Conservation (phyloP, 23 red algal species). For the Porphyridium purpureum region DNA sequence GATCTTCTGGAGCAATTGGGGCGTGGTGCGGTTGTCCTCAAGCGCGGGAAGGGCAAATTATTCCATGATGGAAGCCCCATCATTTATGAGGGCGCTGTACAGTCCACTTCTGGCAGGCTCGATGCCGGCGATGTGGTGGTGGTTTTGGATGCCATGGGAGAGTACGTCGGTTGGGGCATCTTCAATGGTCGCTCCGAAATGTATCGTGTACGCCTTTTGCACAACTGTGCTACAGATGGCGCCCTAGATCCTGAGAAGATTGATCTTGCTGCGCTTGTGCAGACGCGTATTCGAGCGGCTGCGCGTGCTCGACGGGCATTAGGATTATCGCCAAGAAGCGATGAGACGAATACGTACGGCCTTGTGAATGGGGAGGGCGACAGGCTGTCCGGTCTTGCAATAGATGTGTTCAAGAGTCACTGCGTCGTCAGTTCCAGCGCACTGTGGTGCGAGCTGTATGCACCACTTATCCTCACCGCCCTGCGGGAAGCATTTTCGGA, state of each 20-base stretch:
- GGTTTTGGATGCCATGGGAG: neutral
- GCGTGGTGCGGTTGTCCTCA: constrained; percentile 12
- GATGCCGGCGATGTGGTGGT: constrained; percentile 1
- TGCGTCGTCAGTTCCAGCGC: constrained; percentile 12
- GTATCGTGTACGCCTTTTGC: constrained; percentile 39
- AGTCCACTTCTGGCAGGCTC: neutral
- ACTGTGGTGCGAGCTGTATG: constrained; percentile 20
- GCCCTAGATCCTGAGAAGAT: neutral
- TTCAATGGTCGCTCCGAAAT: constrained; percentile 35
- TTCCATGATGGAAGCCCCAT: constrained; percentile 10
- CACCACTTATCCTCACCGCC: constrained; percentile 1
- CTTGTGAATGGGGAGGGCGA: constrained; percentile 50
- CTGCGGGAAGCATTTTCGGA: constrained; percentile 4
- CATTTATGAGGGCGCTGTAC: constrained; percentile 11
- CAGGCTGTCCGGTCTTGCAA: constrained; percentile 20
- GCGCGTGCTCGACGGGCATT: neutral
- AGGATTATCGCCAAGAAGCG: neutral
- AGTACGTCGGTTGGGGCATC: constrained; percentile 20
- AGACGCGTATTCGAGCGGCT: neutral
- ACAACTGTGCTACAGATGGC: constrained; percentile 14
- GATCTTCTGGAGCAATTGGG: no score
- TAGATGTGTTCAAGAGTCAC: constrained; percentile 11
- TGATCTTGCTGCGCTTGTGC: neutral
- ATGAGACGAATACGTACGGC: constrained; percentile 10
- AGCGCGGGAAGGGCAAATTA: constrained; percentile 10